Percentiles rank a stretch among this genome's conserved stretches.
Conservation (phyloP, 2,329 filamentous ascomycete genomes). For the Cordyceps farinosa region DNA sequence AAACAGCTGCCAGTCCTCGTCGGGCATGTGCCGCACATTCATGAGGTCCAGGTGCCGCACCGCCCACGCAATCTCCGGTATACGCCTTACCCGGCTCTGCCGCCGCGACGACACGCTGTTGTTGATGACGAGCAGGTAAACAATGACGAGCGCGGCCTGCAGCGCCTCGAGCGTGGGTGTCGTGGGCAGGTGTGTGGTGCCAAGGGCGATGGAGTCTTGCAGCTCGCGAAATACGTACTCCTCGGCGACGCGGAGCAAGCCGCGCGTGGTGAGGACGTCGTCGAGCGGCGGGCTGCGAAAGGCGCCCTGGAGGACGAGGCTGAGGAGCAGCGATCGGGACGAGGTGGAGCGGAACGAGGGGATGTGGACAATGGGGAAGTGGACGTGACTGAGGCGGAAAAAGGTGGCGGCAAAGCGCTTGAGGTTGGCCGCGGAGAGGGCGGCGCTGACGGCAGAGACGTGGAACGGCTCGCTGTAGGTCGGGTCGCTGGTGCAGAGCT, state of each 20-base stretch:
- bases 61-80: constrained; percentile 23
- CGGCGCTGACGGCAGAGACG: constrained; percentile 17
- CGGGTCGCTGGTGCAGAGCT: constrained; percentile 17
- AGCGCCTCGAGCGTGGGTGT: constrained; percentile 21
- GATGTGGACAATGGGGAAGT: constrained; percentile 28
- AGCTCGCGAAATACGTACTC: constrained; percentile 23
- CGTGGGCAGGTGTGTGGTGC: constrained; percentile 9
- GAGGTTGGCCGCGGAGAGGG: constrained; percentile 24
- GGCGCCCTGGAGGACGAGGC: constrained; percentile 22
- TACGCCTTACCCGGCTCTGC: constrained; percentile 19
- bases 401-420: constrained; percentile 23
- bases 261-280: constrained; percentile 19
- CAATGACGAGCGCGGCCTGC: constrained; percentile 26
- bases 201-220: constrained; percentile 3
- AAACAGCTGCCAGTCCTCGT: constrained; percentile 21
- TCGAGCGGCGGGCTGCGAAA: constrained; percentile 22
- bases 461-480: constrained; percentile 21
- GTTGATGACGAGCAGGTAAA: constrained; percentile 23
- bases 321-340: constrained; percentile 20
- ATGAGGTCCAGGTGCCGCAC: constrained; percentile 21
- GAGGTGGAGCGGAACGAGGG: constrained; percentile 24
- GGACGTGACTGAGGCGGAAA: constrained; percentile 26
- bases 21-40: constrained; percentile 15
- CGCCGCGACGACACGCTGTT: constrained; percentile 20
- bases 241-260: constrained; percentile 20